Evolutionary conservation across 768 basidiomycete genomes (phyloP).

Genomic region (Cystofilobasidium ferigula): DNA sequence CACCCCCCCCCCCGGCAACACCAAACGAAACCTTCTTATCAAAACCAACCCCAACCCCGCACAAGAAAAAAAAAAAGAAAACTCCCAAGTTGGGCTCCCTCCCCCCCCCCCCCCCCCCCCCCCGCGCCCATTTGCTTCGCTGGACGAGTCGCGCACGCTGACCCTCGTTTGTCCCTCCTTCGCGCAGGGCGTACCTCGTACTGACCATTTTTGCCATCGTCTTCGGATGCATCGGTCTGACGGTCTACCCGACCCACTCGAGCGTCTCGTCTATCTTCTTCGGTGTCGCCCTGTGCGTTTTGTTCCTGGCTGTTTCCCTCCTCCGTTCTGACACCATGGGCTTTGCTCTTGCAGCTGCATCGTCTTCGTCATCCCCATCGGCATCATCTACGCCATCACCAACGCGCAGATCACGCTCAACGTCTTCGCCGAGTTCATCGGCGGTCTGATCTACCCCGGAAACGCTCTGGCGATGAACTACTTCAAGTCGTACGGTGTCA

Average conservation of each 20-base stretch:
- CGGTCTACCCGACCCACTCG: slow-evolving; percentile 18
- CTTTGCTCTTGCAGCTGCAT: slow-evolving; percentile 44
- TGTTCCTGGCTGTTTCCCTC: slow-evolving; percentile 35
- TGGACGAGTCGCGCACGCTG: no score
- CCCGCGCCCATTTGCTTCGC: no score
- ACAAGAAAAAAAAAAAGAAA: no score
- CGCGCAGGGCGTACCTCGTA: neutral
- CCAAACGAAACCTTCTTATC: no score
- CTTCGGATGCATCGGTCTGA: slow-evolving; percentile 16
- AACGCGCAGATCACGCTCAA: slow-evolving; percentile 23
- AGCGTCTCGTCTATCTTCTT: slow-evolving; percentile 43
- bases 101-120: no score
- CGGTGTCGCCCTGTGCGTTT: slow-evolving; percentile 44
- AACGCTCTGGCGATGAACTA: slow-evolving; percentile 39
- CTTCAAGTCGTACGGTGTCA: slow-evolving; percentile 27
- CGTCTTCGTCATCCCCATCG: slow-evolving; percentile 50
- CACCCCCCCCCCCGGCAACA: no score
- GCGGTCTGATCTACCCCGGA: slow-evolving; percentile 37
- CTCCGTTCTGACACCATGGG: slow-evolving; percentile 31
- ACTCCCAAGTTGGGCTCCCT: no score
- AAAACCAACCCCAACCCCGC: no score
- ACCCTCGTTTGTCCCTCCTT: no score
- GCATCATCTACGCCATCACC: slow-evolving; percentile 36
- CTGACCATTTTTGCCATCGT: slow-evolving; percentile 18
- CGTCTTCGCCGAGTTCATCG: slow-evolving; percentile 40